phyloP scores from a whole-genome alignment of 305 asterid genomes.

The Euphrasia arctica region DNA sequence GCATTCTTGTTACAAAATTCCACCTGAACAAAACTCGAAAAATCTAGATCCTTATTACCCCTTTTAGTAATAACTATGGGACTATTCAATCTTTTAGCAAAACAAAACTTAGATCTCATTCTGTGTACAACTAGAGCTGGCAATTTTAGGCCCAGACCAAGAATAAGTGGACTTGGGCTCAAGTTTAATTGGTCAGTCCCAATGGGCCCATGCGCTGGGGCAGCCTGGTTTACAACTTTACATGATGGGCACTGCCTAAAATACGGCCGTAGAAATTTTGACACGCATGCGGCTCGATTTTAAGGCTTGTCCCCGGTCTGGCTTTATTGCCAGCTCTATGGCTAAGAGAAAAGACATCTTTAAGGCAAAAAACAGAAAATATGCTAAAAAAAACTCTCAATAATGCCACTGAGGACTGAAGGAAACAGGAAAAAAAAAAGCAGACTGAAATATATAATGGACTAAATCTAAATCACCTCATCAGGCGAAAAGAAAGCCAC shows the following conservation, averaged over 20 bases:
- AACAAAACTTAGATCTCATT: neutral
- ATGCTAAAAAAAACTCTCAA: conserved; percentile 15
- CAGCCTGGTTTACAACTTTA: too few species aligned
- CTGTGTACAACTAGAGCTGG: neutral
- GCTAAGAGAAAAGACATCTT: neutral
- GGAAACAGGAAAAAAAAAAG: conserved; percentile 12
- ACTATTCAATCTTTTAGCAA: conserved; percentile 17
- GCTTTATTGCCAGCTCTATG: neutral
- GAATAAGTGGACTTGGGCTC: too few species aligned
- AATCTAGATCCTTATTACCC: conserved; percentile 2
- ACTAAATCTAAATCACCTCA: conserved; percentile 58
- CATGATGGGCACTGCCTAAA: too few species aligned
- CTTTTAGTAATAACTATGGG: neutral
- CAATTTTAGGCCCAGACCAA: neutral
- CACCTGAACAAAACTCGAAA: conserved; percentile 7
- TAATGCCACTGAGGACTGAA: conserved; percentile 20
- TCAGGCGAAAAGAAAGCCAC: conserved; percentile 92
- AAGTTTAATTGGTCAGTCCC: too few species aligned
- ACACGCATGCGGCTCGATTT: too few species aligned
- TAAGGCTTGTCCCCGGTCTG: too few species aligned
- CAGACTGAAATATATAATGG: conserved; percentile 7
- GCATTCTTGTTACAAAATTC: conserved; percentile 20
- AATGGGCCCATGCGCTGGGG: too few species aligned
- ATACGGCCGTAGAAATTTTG: too few species aligned
- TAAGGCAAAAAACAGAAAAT: neutral